Base-by-base conservation (phyloP, 2,329 filamentous ascomycete genomes). In the Pleurostoma richardsiae region DNA sequence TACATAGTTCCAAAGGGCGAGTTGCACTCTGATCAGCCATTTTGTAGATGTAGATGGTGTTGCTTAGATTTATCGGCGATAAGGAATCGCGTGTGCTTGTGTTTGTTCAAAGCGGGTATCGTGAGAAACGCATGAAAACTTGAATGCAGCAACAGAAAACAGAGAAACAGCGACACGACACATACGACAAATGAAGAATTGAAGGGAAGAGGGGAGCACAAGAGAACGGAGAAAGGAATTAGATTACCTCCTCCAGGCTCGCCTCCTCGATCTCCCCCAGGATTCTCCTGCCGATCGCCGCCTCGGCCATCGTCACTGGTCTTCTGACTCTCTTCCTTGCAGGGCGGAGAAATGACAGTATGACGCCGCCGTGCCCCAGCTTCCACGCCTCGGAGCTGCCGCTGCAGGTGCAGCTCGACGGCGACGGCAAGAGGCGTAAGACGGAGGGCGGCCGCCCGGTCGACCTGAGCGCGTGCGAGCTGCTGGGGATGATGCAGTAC, bases 401-500 rank as follows among this genome's bases (percentile, higher is more conserved):
- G 6, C 54, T 66, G 36, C 70, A 69, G 42, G 63, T 78, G 41
- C 80, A 83, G 55, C 52, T 67, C 30, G 69, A 73, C 44, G 59
- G 61, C 11, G 66, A 70, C 36, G 76, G 76, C 6, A 74, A 72
- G 44, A 74, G 74, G 46, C 76, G 78, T 51, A 83, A 83, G 61
- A 65, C 70, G 31, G 65, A 62, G 30, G 58, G 49, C 50, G 61
- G 63, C 26, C 54, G 30, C 53, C 55, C 54, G 52, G 68, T 83
- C 51, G 72, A 83, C 46, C 66, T 85, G 41, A 65, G 68, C 19
- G 67, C 68, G 40, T 85, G 82, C 62, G 72, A 79, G 58, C 68
- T 84, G 48, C 60, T 81, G 47, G 69, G 72, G 56, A 73, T 85
- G 70, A 56, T 80, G 60, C 81, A 85, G 66, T 84, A 82, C 62